Conservation (phyloP, 2,329 filamentous ascomycete species). For the Metarhizium brunneum region DNA sequence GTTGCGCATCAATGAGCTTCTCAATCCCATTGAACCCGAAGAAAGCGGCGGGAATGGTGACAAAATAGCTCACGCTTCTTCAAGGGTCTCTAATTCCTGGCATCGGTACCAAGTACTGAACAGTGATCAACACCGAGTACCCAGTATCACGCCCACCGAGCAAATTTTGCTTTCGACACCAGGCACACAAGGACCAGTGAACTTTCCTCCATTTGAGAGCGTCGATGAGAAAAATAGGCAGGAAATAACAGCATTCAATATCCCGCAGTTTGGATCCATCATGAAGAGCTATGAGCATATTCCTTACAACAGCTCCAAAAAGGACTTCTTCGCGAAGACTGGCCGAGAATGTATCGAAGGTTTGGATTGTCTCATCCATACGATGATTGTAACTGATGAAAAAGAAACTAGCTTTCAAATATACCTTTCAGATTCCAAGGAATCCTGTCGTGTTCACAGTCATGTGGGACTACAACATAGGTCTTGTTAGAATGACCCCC, state of each 20-base stretch:
- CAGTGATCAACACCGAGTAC: background rate
- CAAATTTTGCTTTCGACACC: background rate
- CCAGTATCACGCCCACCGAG: background rate
- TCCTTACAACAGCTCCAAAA: constrained; percentile 92
- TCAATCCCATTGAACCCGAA: background rate
- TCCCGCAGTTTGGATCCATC: constrained; percentile 58
- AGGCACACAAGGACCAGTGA: constrained; percentile 25
- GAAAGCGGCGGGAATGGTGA: background rate
- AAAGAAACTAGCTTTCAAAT: constrained; percentile 60
- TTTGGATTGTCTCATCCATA: constrained; percentile 25
- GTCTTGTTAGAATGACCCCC: constrained; percentile 85
- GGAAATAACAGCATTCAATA: constrained; percentile 52
- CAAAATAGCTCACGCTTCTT: background rate
- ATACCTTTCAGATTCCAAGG: constrained; percentile 65
- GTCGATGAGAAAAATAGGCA: constrained; percentile 46
- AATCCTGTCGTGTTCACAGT: constrained; percentile 61
- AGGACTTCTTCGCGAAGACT: constrained; percentile 75
- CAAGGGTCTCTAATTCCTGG: background rate
- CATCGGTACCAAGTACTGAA: background rate
- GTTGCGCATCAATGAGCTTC: background rate
- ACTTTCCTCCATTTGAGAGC: constrained; percentile 66
- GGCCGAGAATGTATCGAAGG: constrained; percentile 84
- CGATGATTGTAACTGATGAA: background rate
- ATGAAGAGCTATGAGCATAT: constrained; percentile 62
- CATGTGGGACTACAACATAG: constrained; percentile 97